These are phyloP conservation scores for Casaregolazyma lundiana DNA, from an alignment of 1,139 yeast genomes.

Conservation along the genomic window DNA sequence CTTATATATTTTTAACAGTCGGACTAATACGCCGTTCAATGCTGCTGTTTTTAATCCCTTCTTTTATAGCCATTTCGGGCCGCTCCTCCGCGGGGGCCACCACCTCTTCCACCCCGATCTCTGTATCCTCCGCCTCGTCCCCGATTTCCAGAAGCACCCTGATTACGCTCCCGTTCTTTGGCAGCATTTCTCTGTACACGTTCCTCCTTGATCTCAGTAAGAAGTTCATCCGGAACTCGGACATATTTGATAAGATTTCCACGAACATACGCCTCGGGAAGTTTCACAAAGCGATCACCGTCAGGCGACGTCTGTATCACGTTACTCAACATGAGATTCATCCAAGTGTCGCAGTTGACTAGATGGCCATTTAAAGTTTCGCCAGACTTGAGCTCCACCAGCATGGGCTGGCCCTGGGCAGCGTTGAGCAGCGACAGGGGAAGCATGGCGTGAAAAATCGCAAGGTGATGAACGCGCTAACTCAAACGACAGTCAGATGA, in stretches of 20 bases:
- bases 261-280: slow-evolving; percentile 76
- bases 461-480: no score
- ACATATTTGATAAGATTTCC: slow-evolving; percentile 76
- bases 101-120: slow-evolving; percentile 21
- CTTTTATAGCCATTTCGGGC: slow-evolving; percentile 30
- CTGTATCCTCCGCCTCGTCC: slow-evolving; percentile 41
- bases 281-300: slow-evolving; percentile 62
- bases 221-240: slow-evolving; percentile 53
- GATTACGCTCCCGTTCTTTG: slow-evolving; percentile 44
- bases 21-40: no score
- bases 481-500: no score
- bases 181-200: slow-evolving; percentile 57
- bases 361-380: slow-evolving; percentile 84
- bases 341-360: slow-evolving; percentile 88
- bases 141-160: slow-evolving; percentile 34
- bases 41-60: no score
- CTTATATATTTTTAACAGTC: background rate
- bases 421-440: slow-evolving; percentile 89
- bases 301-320: slow-evolving; percentile 69
- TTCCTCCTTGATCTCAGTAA: slow-evolving; percentile 65
- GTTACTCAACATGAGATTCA: slow-evolving; percentile 82
- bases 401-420: slow-evolving; percentile 82
- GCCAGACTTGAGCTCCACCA: slow-evolving; percentile 89
- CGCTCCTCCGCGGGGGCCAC: slow-evolving; percentile 23
- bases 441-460: slow-evolving; percentile 42